phyloP scores from a whole-genome alignment of 345 rosid species.

The Aquilaria malaccensis region DNA sequence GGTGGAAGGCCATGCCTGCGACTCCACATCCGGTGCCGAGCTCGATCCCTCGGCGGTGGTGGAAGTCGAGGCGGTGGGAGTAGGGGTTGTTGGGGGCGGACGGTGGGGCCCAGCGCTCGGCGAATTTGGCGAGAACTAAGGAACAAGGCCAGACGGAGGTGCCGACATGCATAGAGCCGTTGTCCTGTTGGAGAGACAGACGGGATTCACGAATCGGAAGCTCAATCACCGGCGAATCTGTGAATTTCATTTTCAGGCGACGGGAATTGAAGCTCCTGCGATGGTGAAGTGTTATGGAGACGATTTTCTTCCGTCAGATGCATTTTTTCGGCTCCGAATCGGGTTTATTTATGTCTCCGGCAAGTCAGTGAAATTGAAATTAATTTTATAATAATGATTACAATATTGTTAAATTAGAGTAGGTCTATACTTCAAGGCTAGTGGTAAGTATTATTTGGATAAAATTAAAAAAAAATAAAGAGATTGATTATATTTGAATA shows the following conservation, averaged over 20 bases:
- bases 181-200: conserved; percentile 32
- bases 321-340: too few relatives aligned
- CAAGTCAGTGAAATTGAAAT: too few relatives aligned
- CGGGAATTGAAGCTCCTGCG: too few relatives aligned
- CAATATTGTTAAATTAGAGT: too few relatives aligned
- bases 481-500: too few relatives aligned
- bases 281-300: too few relatives aligned
- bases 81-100: conserved; percentile 40
- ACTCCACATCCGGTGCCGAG: conserved; percentile 89
- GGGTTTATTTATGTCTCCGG: too few relatives aligned
- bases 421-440: too few relatives aligned
- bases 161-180: conserved; percentile 56
- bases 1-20: conserved; percentile 79
- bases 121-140: conserved; percentile 81
- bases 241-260: conserved; percentile 56
- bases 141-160: conserved; percentile 97
- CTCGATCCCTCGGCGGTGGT: conserved; percentile 53
- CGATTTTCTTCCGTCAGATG: too few relatives aligned
- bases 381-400: too few relatives aligned
- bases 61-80: conserved; percentile 60
- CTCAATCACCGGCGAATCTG: conserved; percentile 82
- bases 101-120: conserved; percentile 70
- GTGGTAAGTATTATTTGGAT: too few relatives aligned
- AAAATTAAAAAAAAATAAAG: too few relatives aligned
- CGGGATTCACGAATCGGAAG: conserved; percentile 46